Evolutionary conservation across 2,329 filamentous ascomycete genomes (phyloP).

Genomic region (Cytospora mali): DNA sequence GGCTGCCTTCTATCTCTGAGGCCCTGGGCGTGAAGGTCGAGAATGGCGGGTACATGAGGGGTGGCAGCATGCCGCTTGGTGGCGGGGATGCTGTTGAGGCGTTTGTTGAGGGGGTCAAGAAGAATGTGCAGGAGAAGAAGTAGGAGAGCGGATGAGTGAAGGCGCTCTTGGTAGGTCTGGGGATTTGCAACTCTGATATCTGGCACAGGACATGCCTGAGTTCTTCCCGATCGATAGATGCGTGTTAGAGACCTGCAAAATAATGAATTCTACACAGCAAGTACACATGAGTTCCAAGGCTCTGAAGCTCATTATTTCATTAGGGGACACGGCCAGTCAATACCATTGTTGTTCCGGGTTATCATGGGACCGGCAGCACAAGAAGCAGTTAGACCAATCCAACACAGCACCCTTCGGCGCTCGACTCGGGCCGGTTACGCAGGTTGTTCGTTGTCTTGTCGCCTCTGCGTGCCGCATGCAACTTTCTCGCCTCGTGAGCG

Average conservation of each 20-base stretch:
- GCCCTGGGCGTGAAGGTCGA: conserved; percentile 79
- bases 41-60: conserved; percentile 80
- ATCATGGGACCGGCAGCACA: neutral
- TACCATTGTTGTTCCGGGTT: neutral
- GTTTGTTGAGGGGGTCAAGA: conserved; percentile 88
- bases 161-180: neutral
- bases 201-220: neutral
- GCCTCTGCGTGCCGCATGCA: neutral
- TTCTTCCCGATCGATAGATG: conserved; percentile 5
- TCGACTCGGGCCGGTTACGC: neutral
- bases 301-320: too few relatives aligned
- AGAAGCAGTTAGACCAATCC: too few relatives aligned
- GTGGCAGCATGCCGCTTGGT: conserved; percentile 80
- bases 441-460: neutral
- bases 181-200: neutral
- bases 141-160: conserved; percentile 20
- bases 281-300: too few relatives aligned
- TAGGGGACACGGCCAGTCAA: neutral
- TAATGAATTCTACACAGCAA: neutral
- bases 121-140: conserved; percentile 66
- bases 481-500: neutral
- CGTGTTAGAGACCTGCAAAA: conserved; percentile 3
- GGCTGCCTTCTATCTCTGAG: conserved; percentile 85
- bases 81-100: conserved; percentile 87
- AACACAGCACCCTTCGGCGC: neutral